These are phyloP conservation scores for Kockiozyma suomiensis DNA, from an alignment of 805 yeast genomes.

Conservation along the genomic window DNA sequence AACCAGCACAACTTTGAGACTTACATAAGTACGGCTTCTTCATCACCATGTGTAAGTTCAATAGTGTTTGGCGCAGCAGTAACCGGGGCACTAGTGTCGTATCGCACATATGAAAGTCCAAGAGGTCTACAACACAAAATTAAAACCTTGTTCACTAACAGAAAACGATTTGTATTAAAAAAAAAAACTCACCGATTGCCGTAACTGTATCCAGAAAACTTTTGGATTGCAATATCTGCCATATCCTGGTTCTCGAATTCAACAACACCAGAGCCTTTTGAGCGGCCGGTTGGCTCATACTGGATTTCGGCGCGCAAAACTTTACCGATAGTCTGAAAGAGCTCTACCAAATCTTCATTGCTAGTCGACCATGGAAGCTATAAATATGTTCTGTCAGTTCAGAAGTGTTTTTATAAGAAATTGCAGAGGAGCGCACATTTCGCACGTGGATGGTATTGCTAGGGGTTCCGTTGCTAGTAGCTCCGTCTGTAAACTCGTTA, in stretches of 20 bases:
- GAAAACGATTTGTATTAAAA: no score
- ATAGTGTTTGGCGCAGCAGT: background rate
- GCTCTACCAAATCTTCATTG: constrained; percentile 76
- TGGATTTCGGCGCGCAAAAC: constrained; percentile 78
- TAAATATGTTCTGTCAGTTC: no score
- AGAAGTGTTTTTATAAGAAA: no score
- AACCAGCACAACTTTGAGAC: no score
- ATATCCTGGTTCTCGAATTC: constrained; percentile 65
- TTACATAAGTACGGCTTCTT: background rate
- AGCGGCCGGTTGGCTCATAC: constrained; percentile 60
- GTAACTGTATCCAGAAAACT: constrained; percentile 76
- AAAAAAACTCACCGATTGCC: constrained; percentile 56
- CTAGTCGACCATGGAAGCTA: constrained; percentile 84
- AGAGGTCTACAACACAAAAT: constrained; percentile 51
- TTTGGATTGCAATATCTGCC: constrained; percentile 74
- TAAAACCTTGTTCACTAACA: background rate
- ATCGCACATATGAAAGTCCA: constrained; percentile 65
- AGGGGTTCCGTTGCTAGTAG: constrained; percentile 61
- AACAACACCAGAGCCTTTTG: constrained; percentile 86
- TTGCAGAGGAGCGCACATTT: constrained; percentile 49
- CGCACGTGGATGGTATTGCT: constrained; percentile 65
- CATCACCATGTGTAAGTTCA: constrained; percentile 19
- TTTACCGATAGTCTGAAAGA: constrained; percentile 81
- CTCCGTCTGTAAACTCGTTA: constrained; percentile 64
- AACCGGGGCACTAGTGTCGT: constrained; percentile 13